These are phyloP conservation scores for Apiotrichum mycotoxinovorans DNA, from an alignment of 1,284 basidiomycete genomes.

Conservation along the genomic window DNA sequence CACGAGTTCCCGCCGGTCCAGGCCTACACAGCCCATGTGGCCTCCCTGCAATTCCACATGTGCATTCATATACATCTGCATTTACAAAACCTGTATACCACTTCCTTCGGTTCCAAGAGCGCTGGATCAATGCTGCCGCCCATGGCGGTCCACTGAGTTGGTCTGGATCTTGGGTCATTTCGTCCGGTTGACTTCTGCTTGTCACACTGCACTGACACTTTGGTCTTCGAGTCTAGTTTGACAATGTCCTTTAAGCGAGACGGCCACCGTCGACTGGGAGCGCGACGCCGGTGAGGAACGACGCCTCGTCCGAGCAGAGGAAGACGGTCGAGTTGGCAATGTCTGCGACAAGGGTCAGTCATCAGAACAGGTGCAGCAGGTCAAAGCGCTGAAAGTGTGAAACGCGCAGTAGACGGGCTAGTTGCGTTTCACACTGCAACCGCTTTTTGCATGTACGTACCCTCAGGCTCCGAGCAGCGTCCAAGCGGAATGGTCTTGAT, in stretches of 20 bases:
- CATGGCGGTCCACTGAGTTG: too few species aligned
- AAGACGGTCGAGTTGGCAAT: slow-evolving; percentile 24
- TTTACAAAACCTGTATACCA: too few species aligned
- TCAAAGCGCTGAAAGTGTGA: neutral
- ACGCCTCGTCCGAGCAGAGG: slow-evolving; percentile 21
- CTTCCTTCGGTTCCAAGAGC: too few species aligned
- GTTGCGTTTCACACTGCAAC: neutral
- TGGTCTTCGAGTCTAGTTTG: neutral
- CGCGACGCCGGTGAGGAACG: slow-evolving; percentile 24
- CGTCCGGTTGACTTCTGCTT: neutral
- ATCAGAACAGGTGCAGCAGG: too few species aligned
- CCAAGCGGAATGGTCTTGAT: slow-evolving; percentile 17
- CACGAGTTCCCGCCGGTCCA: too few species aligned
- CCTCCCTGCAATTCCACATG: too few species aligned
- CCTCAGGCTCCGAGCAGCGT: slow-evolving; percentile 18
- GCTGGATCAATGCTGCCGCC: too few species aligned
- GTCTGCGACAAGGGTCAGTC: slow-evolving; percentile 13
- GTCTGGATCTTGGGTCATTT: too few species aligned
- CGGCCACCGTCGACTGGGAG: slow-evolving; percentile 22
- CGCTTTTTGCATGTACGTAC: slow-evolving; percentile 1
- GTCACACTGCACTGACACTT: neutral
- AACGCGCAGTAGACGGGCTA: neutral
- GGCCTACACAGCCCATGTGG: too few species aligned
- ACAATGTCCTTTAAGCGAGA: slow-evolving; percentile 5
- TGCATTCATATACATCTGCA: too few species aligned